Evolutionary conservation across 805 yeast genomes (phyloP).

Genomic region (Myxozyma lipomycoides): DNA sequence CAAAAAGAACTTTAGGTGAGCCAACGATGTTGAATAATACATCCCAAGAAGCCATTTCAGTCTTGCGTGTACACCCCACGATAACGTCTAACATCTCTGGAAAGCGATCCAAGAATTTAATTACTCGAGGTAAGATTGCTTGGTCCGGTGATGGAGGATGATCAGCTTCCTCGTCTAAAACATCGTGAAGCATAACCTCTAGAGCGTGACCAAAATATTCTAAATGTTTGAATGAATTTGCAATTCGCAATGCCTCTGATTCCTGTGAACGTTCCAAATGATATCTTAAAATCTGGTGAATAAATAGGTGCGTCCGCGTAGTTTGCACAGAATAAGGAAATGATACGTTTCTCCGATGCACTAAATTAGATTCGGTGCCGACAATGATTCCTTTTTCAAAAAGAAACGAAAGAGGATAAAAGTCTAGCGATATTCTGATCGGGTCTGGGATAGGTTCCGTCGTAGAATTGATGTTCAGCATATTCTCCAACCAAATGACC

Average conservation of each 20-base stretch:
- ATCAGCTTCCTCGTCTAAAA: constrained; percentile 34
- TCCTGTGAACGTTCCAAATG: constrained; percentile 15
- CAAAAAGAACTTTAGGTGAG: constrained; percentile 38
- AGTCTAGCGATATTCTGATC: constrained; percentile 38
- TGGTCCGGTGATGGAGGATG: constrained; percentile 19
- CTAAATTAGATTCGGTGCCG: constrained; percentile 48
- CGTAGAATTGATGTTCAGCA: constrained; percentile 7
- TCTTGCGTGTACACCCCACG: constrained; percentile 53
- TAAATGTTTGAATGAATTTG: constrained; percentile 30
- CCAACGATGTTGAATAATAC: constrained; percentile 39
- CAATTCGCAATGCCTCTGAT: constrained; percentile 23
- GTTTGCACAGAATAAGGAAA: constrained; percentile 34
- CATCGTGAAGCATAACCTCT: constrained; percentile 41
- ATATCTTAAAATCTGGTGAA: constrained; percentile 23
- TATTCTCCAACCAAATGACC: constrained; percentile 26
- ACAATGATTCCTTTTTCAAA: constrained; percentile 47
- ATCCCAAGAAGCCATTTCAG: constrained; percentile 55
- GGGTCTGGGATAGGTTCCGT: constrained; percentile 21
- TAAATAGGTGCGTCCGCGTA: constrained; percentile 26
- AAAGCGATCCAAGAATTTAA: constrained; percentile 36
- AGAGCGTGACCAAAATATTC: constrained; percentile 43
- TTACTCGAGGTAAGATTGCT: constrained; percentile 29
- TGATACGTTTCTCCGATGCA: constrained; percentile 35
- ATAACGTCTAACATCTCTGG: constrained; percentile 40
- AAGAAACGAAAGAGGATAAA: constrained; percentile 50